A percentile compares a stretch with the other conserved stretches of the same genome.
Evolutionary conservation across 768 basidiomycete genomes (phyloP).

Genomic region (Leccinellum albellum): DNA sequence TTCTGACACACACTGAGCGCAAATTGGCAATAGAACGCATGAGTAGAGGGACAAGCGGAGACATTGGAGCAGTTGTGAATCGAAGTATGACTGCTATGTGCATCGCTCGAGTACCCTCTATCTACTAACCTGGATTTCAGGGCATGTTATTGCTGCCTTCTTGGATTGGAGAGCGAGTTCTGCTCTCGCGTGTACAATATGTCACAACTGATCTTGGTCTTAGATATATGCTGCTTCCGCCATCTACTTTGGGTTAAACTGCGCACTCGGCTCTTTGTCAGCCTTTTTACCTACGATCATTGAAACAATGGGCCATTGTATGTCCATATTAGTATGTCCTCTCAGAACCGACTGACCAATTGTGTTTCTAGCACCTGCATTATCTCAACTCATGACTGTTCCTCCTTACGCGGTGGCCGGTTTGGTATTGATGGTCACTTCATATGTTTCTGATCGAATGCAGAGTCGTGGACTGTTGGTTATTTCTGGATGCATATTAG

Average conservation of each 20-base stretch:
- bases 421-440: conserved; percentile 32
- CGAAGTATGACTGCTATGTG: conserved; percentile 28
- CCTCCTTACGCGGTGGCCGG: conserved; percentile 49
- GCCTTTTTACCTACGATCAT: conserved; percentile 58
- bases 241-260: conserved; percentile 46
- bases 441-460: conserved; percentile 42
- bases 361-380: conserved; percentile 34
- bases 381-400: conserved; percentile 49
- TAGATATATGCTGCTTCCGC: conserved; percentile 44
- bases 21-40: conserved; percentile 32
- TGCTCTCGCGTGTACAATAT: not conserved
- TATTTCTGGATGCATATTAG: conserved; percentile 27
- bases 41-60: conserved; percentile 41
- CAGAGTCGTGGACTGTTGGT: conserved; percentile 40
- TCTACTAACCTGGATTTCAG: conserved; percentile 19
- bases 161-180: conserved; percentile 41
- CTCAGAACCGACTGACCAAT: not conserved
- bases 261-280: conserved; percentile 45
- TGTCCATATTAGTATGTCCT: conserved; percentile 2
- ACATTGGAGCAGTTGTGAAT: conserved; percentile 41
- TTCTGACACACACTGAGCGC: conserved; percentile 31
- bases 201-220: conserved; percentile 3
- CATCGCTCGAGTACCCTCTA: not conserved
- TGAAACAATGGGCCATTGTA: conserved; percentile 46
- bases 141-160: conserved; percentile 41